These are phyloP conservation scores for Nakaseomyces sp. DNA, from an alignment of 1,139 yeast genomes.

Conservation along the genomic window DNA sequence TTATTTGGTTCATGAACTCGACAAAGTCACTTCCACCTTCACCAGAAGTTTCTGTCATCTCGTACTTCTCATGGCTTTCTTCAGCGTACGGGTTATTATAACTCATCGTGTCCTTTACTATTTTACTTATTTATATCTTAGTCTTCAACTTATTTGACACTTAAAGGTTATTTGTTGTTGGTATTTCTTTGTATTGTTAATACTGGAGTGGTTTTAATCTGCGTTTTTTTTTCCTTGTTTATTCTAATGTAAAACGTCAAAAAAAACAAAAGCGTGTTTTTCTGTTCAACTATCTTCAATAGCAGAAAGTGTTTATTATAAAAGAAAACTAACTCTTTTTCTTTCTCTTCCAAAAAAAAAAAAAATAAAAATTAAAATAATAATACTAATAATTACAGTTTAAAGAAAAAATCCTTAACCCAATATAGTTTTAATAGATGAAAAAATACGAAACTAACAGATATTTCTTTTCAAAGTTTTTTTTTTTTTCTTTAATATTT, in stretches of 20 bases:
- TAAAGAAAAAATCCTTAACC: too few relatives aligned
- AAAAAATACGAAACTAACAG: not conserved
- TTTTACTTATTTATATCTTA: not conserved
- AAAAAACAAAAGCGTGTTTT: too few relatives aligned
- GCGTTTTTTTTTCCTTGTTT: not conserved
- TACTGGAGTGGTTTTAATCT: not conserved
- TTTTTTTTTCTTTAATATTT: not conserved
- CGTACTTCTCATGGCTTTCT: constrained; percentile 14
- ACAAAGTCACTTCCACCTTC: constrained; percentile 47
- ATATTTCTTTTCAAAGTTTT: not conserved
- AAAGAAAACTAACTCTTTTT: not conserved
- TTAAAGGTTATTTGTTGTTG: too few relatives aligned
- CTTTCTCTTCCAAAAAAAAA: not conserved
- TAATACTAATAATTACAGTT: too few relatives aligned
- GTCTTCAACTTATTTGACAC: not conserved
- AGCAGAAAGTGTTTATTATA: too few relatives aligned
- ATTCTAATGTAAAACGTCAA: too few relatives aligned
- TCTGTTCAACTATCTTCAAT: too few relatives aligned
- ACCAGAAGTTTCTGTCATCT: constrained; percentile 11
- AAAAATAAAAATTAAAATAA: not conserved
- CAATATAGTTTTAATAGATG: not conserved
- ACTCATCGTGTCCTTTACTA: constrained; percentile 11
- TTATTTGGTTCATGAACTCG: constrained; percentile 73
- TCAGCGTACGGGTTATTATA: constrained; percentile 15
- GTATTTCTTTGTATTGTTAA: too few relatives aligned